Evolutionary conservation across 2,329 filamentous ascomycete genomes (phyloP), one percentile per base, ranked within the genome.

Genomic region (Polychaeton citri): DNA sequence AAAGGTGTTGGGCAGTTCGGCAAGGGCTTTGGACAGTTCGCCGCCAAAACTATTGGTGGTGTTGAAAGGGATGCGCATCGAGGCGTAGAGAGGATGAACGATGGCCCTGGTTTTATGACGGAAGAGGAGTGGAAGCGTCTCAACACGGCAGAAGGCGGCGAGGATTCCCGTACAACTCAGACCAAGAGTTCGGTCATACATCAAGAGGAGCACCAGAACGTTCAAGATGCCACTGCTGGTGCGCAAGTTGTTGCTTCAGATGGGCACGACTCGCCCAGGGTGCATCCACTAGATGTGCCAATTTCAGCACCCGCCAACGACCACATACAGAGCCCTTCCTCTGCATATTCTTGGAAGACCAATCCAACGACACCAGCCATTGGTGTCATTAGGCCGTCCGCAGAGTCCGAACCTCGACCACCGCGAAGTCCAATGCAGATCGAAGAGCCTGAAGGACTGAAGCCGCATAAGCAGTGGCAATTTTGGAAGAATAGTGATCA

Each of bases 11-110:
- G 43, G 8, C 34, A 36, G 4, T 31, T 52, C 19, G 48, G 47
- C n/a, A 49, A 46, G 36, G 41, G 45, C 17, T 49, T 62, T 10
- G 54, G 56, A 18, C 55, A 51, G 12, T 49, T 64, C 33, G 59
- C 60, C 21, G 51, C 49, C 19, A 59, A 53, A 36, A 43, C 62
- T 21, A 56, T 58, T 30, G 60, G 60, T 18, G 59, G 58, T 12
- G 48, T 63, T 26, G 48, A 37, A 9, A 28, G 39, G 9, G 42
- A 40, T 26, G 39, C 49, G 21, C 38, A 51, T 31, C 35, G 38
- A 8, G 38, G 38, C 6, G 33, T 41, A 10, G 32, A 44, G 13
- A 32, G 28, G 4, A 40, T 42, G 6, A 49, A 50, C 24, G 33
- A 21, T 21, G 44, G 44, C n/a, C 30, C 32, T 20, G 46, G 45